Percentiles rank a stretch among this genome's conserved stretches.
Evolutionary conservation across 257 asterid genomes (phyloP).

Genomic region (Vinca minor): DNA sequence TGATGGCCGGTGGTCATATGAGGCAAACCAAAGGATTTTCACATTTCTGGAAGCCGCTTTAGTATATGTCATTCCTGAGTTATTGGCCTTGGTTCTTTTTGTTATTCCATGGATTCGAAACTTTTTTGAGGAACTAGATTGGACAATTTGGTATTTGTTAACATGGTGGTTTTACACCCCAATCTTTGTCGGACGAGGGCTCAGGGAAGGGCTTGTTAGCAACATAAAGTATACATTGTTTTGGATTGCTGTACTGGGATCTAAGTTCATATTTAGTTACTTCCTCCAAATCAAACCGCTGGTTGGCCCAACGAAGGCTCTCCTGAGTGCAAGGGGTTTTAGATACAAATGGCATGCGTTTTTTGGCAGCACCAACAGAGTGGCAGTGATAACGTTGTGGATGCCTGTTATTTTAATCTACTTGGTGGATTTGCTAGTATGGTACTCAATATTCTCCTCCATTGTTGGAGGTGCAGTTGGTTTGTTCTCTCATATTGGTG

Average conservation of each 20-base stretch:
- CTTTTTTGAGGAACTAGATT: conserved; percentile 58
- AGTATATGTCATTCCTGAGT: conserved; percentile 63
- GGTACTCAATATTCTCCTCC: conserved; percentile 71
- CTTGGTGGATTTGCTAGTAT: conserved; percentile 74
- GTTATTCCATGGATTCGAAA: conserved; percentile 80
- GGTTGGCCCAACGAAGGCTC: conserved; percentile 60
- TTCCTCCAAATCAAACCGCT: conserved; percentile 81
- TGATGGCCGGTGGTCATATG: conserved; percentile 61
- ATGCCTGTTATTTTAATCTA: conserved; percentile 74
- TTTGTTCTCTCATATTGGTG: conserved; percentile 74
- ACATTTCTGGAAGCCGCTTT: conserved; percentile 66
- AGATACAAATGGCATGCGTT: conserved; percentile 74
- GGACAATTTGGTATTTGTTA: conserved; percentile 44
- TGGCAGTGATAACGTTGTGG: conserved; percentile 71
- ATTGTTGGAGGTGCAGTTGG: conserved; percentile 62
- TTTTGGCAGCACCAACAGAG: conserved; percentile 68
- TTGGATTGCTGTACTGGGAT: conserved; percentile 58
- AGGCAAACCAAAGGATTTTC: conserved; percentile 54
- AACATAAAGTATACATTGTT: conserved; percentile 61
- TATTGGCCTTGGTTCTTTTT: conserved; percentile 62
- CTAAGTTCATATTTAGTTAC: conserved; percentile 73
- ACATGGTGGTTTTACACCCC: conserved; percentile 91
- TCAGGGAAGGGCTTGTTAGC: conserved; percentile 82
- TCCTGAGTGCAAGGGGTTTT: conserved; percentile 33
- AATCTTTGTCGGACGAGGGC: conserved; percentile 77